Evolutionary conservation across 106 monocot species (phyloP), one percentile per base, ranked within the genome.

Genomic region (Xerophyta viscosa): DNA sequence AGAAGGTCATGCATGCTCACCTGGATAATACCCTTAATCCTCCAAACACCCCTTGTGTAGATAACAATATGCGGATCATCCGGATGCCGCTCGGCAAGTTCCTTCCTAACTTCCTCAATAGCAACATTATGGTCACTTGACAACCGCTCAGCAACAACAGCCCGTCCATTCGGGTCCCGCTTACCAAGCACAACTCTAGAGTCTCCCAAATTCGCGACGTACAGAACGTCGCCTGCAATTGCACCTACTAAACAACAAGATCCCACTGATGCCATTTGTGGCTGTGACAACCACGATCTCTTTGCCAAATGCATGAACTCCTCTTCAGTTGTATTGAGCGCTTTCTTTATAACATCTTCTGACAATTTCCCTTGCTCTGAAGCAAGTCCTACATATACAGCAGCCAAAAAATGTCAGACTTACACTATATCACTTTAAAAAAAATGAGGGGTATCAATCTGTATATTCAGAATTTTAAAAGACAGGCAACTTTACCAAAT

Each of bases 11-110:
- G n/a, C n/a, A n/a, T n/a, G n/a, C n/a, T n/a, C n/a, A 77, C 77
- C 77, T 77, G 77, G 19, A 79, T 79, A 49, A 79, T 79, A 41
- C 79, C 79, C 49, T 79, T 79, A 39, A 79, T 72, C 37, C 79
- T 50, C 79, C 79, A n/a, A n/a, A n/a, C n/a, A n/a, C n/a, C n/a
- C n/a, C n/a, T n/a, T n/a, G n/a, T n/a, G n/a, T n/a, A n/a, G n/a
- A n/a, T n/a, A n/a, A n/a, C n/a, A 29, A 79, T 73, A 27, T 72
- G 73, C 15, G 79, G 50, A 50, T 79, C 79, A 39, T 79, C 79
- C 0, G 79, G 79, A 45, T 79, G 79, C 21, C 53, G 30, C 21
- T 65, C 55, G 5, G 29, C 19, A 8, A 79, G 64, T 55, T 79
- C 79, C 56, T 65, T 73, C 58, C 79, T 57, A 8, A 79, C 69